Base-by-base conservation (phyloP, 2,329 filamentous ascomycete genomes). In the Plenodomus biglobosus region DNA sequence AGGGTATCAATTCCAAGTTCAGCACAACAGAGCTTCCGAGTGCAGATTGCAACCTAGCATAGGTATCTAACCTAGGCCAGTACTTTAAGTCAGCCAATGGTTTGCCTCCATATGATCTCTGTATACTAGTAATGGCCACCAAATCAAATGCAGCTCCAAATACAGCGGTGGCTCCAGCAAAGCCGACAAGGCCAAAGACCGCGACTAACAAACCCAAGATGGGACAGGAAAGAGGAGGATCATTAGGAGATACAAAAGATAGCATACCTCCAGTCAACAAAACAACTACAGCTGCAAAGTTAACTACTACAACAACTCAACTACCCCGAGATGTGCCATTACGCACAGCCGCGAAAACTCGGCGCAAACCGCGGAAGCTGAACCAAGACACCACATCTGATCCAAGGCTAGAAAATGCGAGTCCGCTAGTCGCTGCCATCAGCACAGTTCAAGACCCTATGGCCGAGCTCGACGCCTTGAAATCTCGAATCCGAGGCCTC, bases 391-490 rank as follows among this genome's bases (percentile, higher is more conserved):
- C 62, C 4, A 40, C 56, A 1, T 39, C 59, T 22, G 35, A 10
- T n/a, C 47, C 47, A 39, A 21, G 43, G 3, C 21, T 38, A 15
- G 27, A 46, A 13, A 44, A 22, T 40, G 34, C 34, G 20, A 35
- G 13, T 18, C 24, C 49, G 15, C 27, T 41, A 16, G 32, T 40
- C 35, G n/a, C 52, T 16, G 10, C 53, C 19, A 16, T 37, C 2
- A 32, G 36, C 7, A 13, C 42, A 11, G 45, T 21, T 37, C 40
- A 44, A 20, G 40, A 50, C 3, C 51, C 62, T 21, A 56, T 59
- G 3, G 40, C 48, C 24, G 69, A 72, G 36, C 58, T 72, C 15
- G 66, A 71, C 55, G 68, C 68, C 1, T 56, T 72, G 1, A 71
- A 72, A 34, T 62, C 60, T 1, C 65, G 69, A 20, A 66, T 72